Base-by-base conservation (phyloP, 192 early-diverging fungal species). In the Gryganskiella cystojenkinii region DNA sequence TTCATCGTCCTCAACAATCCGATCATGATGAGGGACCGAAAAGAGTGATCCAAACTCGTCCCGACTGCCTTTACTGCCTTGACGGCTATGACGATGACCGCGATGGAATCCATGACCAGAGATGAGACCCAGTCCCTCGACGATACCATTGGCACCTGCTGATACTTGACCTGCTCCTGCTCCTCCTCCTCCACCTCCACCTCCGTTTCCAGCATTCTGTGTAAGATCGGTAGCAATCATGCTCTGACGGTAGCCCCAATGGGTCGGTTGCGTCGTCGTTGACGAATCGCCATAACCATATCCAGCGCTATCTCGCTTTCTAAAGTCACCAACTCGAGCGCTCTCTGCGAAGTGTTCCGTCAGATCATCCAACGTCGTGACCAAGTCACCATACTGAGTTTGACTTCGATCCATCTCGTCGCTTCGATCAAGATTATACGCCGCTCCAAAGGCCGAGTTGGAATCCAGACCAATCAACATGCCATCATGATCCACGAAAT, bases 291-390 rank as follows among this genome's bases (percentile, higher is more conserved):
- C 4, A 4, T 25, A 43, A 46, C n/a, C 33, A 8, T 49, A 51
- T 2, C 45, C 30, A 43, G 51, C 54, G 25, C 72, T 76, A 28
- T 76, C 72, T 0, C 72, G 72, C 35, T 76, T 76, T 44, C 65
- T 40, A 19, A 52, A 59, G 28, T 76, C 72, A 13, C 65, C 65
- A 25, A 57, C 40, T n/a, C 64, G 72, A 9, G 72, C 64, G 30
- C 72, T 76, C 54, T 67, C 72, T 22, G 72, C 72, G 56, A 76
- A 76, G 20, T 76, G 72, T 53, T 76, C 72, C 17, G 72, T 76
- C 43, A 76, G 25, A 15, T 76, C 72, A 28, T 76, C 65, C 35
- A 76, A 34, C 11, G 72, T 64, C 13, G 64, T 67, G 20, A 76
- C 65, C 52, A 76, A 57, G 19, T 76, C 64, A n/a, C 72, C 72